These are phyloP conservation scores for Albophoma yamanashiensis DNA, from an alignment of 2,329 filamentous ascomycete species.

Conservation along the genomic window DNA sequence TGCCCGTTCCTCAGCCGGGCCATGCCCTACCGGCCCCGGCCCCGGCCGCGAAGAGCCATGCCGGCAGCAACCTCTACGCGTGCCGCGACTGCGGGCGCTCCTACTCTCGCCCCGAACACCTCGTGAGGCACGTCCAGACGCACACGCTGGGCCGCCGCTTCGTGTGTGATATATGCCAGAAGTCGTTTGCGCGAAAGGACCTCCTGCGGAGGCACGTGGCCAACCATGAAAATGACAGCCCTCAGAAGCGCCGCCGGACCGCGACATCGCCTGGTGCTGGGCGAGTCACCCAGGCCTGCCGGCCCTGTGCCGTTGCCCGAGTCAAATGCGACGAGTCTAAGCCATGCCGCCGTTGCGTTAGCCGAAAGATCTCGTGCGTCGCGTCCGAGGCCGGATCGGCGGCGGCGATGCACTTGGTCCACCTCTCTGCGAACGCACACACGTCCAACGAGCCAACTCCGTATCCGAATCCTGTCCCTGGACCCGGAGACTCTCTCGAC, in stretches of 20 bases:
- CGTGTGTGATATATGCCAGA: conserved; percentile 38
- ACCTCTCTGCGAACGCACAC: conserved; percentile 27
- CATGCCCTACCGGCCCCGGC: not conserved
- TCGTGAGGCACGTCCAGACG: conserved; percentile 39
- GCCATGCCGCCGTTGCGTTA: conserved; percentile 40
- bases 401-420: conserved; percentile 31
- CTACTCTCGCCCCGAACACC: conserved; percentile 43
- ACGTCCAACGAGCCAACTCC: conserved; percentile 5
- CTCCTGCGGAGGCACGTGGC: conserved; percentile 40
- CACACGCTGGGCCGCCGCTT: conserved; percentile 41
- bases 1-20: not conserved
- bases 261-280: conserved; percentile 32
- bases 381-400: conserved; percentile 25
- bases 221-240: conserved; percentile 38
- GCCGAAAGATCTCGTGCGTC: conserved; percentile 34
- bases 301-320: conserved; percentile 37
- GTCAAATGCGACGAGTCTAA: conserved; percentile 46
- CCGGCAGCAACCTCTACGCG: conserved; percentile 29
- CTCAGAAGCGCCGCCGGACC: conserved; percentile 35
- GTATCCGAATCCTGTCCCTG: not conserved
- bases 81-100: conserved; percentile 40
- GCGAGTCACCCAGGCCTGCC: conserved; percentile 42
- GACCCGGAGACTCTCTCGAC: conserved; percentile 1
- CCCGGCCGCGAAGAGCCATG: conserved; percentile 9
- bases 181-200: conserved; percentile 43